A percentile compares a stretch with the other conserved stretches of the same genome.
Evolutionary conservation across 1,284 basidiomycete species (phyloP).

Genomic region (Tilletia indica): DNA sequence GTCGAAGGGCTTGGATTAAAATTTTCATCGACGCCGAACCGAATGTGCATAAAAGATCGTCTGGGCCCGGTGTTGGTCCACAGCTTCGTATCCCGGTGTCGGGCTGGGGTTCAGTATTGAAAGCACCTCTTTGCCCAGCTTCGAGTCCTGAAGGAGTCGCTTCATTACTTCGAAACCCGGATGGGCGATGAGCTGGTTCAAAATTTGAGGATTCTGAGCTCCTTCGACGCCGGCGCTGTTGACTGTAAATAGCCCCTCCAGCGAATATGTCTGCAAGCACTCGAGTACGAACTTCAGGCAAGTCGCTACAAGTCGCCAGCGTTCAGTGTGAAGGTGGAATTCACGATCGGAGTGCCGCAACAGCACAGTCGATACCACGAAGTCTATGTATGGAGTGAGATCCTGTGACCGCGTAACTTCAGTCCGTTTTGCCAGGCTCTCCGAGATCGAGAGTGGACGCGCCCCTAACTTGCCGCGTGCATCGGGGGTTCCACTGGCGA

Average conservation of each 20-base stretch:
- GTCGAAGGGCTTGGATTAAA: conserved; percentile 67
- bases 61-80: conserved; percentile 71
- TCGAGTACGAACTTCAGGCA: conserved; percentile 83
- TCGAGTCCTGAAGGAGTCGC: conserved; percentile 71
- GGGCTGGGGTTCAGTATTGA: conserved; percentile 64
- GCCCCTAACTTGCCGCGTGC: background rate
- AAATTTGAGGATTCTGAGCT: conserved; percentile 42
- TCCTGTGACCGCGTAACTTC: conserved; percentile 24
- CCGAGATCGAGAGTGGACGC: background rate
- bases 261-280: conserved; percentile 66
- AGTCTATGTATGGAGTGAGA: conserved; percentile 74
- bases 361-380: conserved; percentile 86
- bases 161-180: conserved; percentile 86
- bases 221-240: conserved; percentile 29
- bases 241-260: conserved; percentile 26
- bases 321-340: conserved; percentile 71
- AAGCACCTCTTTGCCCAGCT: conserved; percentile 71
- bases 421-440: background rate
- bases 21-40: conserved; percentile 9
- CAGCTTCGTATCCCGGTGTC: conserved; percentile 51
- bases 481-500: background rate
- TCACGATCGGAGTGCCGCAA: conserved; percentile 64
- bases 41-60: conserved; percentile 62
- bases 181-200: conserved; percentile 63
- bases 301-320: conserved; percentile 82